phyloP scores from a whole-genome alignment of 2,329 filamentous ascomycete genomes.

The Cladorrhinum sp. region DNA sequence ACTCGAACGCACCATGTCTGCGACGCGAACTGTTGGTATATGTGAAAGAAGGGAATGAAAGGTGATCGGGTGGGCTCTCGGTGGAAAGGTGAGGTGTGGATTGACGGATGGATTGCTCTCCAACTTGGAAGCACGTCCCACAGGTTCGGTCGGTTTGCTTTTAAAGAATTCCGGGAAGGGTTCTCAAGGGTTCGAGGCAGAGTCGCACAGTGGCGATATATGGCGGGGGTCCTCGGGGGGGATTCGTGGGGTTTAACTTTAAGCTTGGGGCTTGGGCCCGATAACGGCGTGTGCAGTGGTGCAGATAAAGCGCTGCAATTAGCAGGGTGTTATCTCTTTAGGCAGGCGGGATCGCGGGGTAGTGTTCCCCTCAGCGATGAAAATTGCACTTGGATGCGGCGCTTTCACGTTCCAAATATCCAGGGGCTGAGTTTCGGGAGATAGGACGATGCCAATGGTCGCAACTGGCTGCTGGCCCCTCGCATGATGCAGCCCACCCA shows the following conservation, averaged over 20 bases:
- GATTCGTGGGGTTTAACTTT: constrained; percentile 9
- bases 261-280: constrained; percentile 1
- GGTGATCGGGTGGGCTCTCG: background rate
- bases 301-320: background rate
- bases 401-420: constrained; percentile 8
- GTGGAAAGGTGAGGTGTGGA: background rate
- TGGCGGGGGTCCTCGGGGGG: background rate
- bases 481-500: constrained; percentile 7
- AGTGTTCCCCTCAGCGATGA: background rate
- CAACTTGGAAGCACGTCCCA: background rate
- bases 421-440: constrained; percentile 11
- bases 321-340: constrained; percentile 1
- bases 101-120: background rate
- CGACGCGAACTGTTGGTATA: background rate
- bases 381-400: background rate
- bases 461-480: background rate
- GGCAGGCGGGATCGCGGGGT: constrained; percentile 7
- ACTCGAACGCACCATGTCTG: background rate
- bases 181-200: background rate
- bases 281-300: background rate
- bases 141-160: background rate
- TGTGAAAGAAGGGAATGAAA: background rate
- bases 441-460: constrained; percentile 1
- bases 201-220: constrained; percentile 5
- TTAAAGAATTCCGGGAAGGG: background rate